Base-by-base conservation (phyloP, 495 filamentous ascomycete species). In the Ascodesmis nigricans region DNA sequence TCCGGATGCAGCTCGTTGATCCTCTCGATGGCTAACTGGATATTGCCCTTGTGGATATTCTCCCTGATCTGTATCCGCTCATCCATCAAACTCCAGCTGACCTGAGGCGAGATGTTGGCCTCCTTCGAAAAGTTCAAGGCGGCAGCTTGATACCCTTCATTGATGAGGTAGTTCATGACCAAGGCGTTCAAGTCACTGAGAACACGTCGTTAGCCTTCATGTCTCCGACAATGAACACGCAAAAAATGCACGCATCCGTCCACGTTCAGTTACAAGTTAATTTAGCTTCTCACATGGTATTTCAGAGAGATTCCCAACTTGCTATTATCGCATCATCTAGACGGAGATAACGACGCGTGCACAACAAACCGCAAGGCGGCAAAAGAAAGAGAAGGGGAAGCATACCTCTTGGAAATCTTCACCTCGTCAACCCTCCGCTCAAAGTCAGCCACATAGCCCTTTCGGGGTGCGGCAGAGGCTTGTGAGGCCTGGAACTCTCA, bases 221-320 rank as follows among this genome's bases (percentile, higher is more conserved):
- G 17, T 27, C 5, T 33, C 4, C 14, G 18, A 26, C 4, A 24
- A 30, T 6, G 32, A 40, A 14, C 45, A 29, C 23, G 32, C 31
- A 43, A 17, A 39, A 18, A 21, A 33, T 26, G 33, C 24, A 35
- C 35, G 29, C 23, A 24, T 43, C 19, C 27, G 18, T 30, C 20
- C 5, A 25, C 10, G 22, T 33, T 75, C 69, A 80, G 70, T 69
- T 58, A 68, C 70, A 78, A 77, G 71, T 73, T 63, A 68, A 67
- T 60, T 62, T 63, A 52, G 73, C 83, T 77, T 95, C 87, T 71
- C 41, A 71, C 87, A 95, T 59, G 53, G 40, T 54, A 54, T 63
- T 76, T 97, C 76, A 70, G 87, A 99, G 87, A 99, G 87, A 99
- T 99, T 99, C 90, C 87, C 87, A 95, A 84, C 84, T 84, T 84